A percentile compares a stretch with the other conserved stretches of the same genome.
phyloP scores from a whole-genome alignment of 306 rosid genomes.

The Argentina anserina region DNA sequence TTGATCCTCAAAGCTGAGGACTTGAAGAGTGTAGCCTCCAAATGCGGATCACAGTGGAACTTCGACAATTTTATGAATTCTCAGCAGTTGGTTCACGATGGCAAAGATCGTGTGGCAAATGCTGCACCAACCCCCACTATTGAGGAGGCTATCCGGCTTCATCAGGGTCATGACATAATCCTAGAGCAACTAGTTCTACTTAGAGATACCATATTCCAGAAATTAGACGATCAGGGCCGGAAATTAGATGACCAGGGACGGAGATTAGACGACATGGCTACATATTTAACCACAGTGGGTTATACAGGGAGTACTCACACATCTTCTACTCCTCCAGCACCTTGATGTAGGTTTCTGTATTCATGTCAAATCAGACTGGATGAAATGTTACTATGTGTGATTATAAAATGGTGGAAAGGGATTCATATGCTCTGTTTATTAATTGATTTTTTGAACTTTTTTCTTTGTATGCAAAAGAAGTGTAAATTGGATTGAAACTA shows the following conservation, averaged over 20 bases:
- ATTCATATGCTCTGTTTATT: too few species aligned
- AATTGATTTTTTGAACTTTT: too few species aligned
- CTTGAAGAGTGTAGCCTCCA: not conserved
- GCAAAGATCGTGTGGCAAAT: not conserved
- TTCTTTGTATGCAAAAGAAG: too few species aligned
- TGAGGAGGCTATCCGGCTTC: not conserved
- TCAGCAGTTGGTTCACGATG: not conserved
- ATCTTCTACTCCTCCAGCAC: not conserved
- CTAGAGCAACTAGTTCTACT: not conserved
- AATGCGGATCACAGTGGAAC: not conserved
- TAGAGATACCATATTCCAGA: not conserved
- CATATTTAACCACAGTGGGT: not conserved
- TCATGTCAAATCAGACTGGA: too few species aligned
- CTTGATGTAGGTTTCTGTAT: too few species aligned
- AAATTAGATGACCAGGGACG: not conserved
- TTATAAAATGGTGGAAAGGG: too few species aligned
- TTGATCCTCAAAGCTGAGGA: not conserved
- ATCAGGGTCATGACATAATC: not conserved
- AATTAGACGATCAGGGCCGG: not conserved
- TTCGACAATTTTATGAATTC: not conserved
- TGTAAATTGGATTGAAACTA: too few species aligned
- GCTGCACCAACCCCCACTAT: not conserved
- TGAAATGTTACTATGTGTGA: too few species aligned
- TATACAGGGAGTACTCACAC: not conserved
- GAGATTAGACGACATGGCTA: not conserved